Evolutionary conservation across 1,284 basidiomycete genomes (phyloP), one percentile per base, ranked within the genome.

Genomic region (Wallemia hederae): DNA sequence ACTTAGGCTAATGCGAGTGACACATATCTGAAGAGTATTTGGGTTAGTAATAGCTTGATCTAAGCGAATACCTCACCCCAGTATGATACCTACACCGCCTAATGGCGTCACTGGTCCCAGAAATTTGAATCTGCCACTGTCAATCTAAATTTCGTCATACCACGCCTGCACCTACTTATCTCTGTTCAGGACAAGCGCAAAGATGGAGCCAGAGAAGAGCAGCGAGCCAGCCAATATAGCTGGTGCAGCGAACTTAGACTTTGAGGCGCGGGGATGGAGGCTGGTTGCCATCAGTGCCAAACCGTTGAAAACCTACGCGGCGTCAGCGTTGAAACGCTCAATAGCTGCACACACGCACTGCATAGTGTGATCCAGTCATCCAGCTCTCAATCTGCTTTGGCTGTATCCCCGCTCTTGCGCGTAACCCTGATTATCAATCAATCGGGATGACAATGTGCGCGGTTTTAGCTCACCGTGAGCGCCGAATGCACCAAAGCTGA

Each of bases 251-350:
- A 81, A 79, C 49, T 74, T 73, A 67, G 83, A 80, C 1, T 66
- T 63, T 0, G 78, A 73, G 66, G 83, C 82, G 27, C 77, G 74
- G 1, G 78, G 82, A 70, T 87, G 83, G 65, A 81, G 70, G 0
- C 83, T 85, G 25, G 87, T 70, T 7, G 80, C 71, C 63, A 88
- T 71, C 39, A 88, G 71, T 0, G 77, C 82, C 19, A 89, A 74
- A 17, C 85, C 86, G 65, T 88, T 87, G 68, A 78, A 80, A 59
- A 87, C 75, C 80, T 84, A n/a, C n/a, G n/a, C n/a, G n/a, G n/a
- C n/a, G n/a, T n/a, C n/a, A n/a, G n/a, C n/a, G 61, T 27, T 11
- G 2, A 22, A 15, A 28, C 1, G 63, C n/a, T 17, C 25, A 24
- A 24, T 28, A 24, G 19, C 24, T 56, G 24, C 17, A 24, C 55